Conservation (phyloP, 2,329 filamentous ascomycete species). For the Rutstroemia sp. region DNA sequence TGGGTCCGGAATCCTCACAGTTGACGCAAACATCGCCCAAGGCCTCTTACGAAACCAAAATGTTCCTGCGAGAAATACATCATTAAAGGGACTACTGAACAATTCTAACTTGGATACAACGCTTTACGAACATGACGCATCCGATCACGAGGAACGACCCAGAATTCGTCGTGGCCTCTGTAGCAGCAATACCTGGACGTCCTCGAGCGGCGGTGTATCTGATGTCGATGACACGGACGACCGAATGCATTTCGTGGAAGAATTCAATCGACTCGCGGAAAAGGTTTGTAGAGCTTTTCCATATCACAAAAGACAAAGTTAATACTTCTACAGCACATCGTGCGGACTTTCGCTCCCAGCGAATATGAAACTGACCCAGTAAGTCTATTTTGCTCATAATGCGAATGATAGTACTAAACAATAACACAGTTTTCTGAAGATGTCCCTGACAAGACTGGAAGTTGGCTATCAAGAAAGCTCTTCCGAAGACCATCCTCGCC, state of each 20-base stretch:
- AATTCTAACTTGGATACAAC: not conserved
- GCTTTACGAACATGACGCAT: not conserved
- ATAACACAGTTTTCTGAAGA: slow-evolving; percentile 7
- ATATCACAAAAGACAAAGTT: not conserved
- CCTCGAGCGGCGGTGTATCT: slow-evolving; percentile 40
- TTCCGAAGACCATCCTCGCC: slow-evolving; percentile 31
- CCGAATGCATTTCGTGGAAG: slow-evolving; percentile 41
- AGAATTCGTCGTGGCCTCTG: slow-evolving; percentile 11
- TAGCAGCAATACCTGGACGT: slow-evolving; percentile 49
- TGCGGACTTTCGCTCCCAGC: slow-evolving; percentile 29
- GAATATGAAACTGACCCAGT: slow-evolving; percentile 20
- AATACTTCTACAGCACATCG: slow-evolving; percentile 39
- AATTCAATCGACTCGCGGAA: slow-evolving; percentile 54
- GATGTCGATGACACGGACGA: slow-evolving; percentile 44
- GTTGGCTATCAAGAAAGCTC: slow-evolving; percentile 34
- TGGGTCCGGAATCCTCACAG: slow-evolving; percentile 8
- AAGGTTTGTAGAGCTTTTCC: slow-evolving; percentile 36
- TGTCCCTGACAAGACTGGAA: slow-evolving; percentile 25
- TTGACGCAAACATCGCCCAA: slow-evolving; percentile 23
- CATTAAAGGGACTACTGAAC: slow-evolving; percentile 6
- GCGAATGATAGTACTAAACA: not conserved
- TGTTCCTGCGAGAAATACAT: slow-evolving; percentile 16
- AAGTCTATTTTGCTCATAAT: not conserved
- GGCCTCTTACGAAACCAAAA: slow-evolving; percentile 17
- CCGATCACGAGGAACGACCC: not conserved